phyloP scores from a whole-genome alignment of 108 stramenopile species.

The Epithemia pelagica region DNA sequence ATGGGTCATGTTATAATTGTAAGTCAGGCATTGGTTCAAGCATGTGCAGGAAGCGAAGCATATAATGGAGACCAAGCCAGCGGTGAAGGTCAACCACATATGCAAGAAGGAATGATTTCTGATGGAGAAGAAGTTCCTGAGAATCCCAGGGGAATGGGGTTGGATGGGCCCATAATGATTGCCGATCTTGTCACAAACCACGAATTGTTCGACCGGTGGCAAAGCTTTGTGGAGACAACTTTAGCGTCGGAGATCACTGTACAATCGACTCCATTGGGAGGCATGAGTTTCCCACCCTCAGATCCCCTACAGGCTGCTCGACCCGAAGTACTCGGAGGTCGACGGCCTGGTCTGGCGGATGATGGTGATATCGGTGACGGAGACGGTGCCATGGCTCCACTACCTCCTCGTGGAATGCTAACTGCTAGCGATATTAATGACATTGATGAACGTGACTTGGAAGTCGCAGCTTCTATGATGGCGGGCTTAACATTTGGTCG shows the following conservation, averaged over 20 bases:
- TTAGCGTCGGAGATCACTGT: conserved; percentile 72
- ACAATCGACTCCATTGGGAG: conserved; percentile 82
- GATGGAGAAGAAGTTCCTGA: not conserved
- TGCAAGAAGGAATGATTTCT: not conserved
- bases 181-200: conserved; percentile 36
- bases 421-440: conserved; percentile 59
- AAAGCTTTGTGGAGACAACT: conserved; percentile 58
- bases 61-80: not conserved
- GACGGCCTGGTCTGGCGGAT: conserved; percentile 48
- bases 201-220: conserved; percentile 57
- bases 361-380: conserved; percentile 41
- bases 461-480: conserved; percentile 88
- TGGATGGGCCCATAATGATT: conserved; percentile 15
- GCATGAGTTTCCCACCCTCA: conserved; percentile 26
- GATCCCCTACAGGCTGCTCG: conserved; percentile 23
- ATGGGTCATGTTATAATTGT: conserved; percentile 97
- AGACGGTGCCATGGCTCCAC: conserved; percentile 28
- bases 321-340: conserved; percentile 4
- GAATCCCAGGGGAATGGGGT: not conserved
- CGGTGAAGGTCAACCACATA: not conserved
- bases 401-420: conserved; percentile 43
- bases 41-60: conserved; percentile 34
- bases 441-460: conserved; percentile 85
- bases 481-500: conserved; percentile 50
- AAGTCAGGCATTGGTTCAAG: conserved; percentile 87